Conservation (phyloP, 805 yeast genomes). For the Metschnikowia corniflorae region DNA sequence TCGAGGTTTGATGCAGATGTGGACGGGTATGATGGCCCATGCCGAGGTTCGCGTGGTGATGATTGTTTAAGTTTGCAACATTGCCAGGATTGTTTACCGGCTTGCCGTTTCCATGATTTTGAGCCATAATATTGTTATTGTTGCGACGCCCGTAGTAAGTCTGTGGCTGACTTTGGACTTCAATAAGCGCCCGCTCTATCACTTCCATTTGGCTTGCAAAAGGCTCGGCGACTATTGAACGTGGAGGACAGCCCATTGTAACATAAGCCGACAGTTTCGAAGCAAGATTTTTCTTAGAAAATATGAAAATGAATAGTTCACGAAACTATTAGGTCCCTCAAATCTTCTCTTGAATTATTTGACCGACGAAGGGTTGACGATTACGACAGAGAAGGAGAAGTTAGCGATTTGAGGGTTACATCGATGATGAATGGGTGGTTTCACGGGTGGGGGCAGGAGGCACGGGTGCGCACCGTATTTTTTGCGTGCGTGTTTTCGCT, state of each 20-base stretch:
- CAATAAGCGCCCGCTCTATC: slow-evolving; percentile 31
- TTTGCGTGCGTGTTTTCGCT: not conserved
- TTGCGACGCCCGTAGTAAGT: slow-evolving; percentile 19
- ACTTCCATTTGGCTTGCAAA: slow-evolving; percentile 33
- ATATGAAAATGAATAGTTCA: not conserved
- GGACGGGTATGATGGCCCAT: too few species aligned
- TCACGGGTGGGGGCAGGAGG: not conserved
- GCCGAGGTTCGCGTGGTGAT: too few species aligned
- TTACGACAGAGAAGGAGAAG: too few species aligned
- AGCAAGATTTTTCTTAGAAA: not conserved
- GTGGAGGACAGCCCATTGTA: slow-evolving; percentile 20
- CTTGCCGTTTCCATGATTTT: not conserved
- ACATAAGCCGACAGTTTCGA: too few species aligned
- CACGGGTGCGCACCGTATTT: slow-evolving; percentile 7
- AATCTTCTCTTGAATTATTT: too few species aligned
- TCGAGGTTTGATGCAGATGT: too few species aligned
- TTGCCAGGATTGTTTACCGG: not conserved
- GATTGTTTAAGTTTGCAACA: not conserved
- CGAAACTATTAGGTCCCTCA: not conserved
- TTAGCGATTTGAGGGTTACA: too few species aligned
- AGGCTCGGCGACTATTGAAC: slow-evolving; percentile 27
- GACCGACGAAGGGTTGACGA: slow-evolving; percentile 2
- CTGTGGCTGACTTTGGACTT: slow-evolving; percentile 32
- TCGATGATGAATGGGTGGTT: slow-evolving; percentile 5
- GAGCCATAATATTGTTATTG: slow-evolving; percentile 1